Evolutionary conservation across 75 land plant genomes (phyloP).

Genomic region (Selaginella tamariscina): DNA sequence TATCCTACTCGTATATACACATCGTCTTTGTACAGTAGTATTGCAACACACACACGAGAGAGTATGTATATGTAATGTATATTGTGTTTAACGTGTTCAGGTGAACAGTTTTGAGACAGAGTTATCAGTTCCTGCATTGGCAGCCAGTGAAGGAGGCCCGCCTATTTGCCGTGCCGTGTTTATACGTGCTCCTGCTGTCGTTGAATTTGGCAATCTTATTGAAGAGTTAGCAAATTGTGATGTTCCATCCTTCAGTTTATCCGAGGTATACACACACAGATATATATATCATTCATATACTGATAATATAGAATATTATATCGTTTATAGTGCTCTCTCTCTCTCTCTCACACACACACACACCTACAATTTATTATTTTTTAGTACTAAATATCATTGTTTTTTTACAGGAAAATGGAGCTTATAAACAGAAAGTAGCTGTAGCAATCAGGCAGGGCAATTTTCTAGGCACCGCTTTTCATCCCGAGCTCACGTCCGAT

Average conservation of each 20-base stretch:
- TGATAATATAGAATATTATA: no score
- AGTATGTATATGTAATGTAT: no score
- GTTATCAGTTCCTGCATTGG: conserved; percentile 56
- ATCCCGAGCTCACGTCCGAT: conserved; percentile 90
- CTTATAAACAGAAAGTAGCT: conserved; percentile 26
- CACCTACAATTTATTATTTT: no score
- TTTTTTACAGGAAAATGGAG: neutral
- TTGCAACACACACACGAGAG: neutral
- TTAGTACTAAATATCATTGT: no score
- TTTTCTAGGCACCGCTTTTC: conserved; percentile 84
- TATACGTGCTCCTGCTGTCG: conserved; percentile 90
- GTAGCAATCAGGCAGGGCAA: conserved; percentile 88
- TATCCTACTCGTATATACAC: neutral
- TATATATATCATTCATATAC: no score
- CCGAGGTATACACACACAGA: neutral
- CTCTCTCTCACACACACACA: no score
- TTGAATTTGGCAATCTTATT: conserved; percentile 71
- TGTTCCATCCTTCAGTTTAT: conserved; percentile 18
- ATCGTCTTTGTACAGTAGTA: neutral
- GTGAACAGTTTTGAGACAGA: conserved; percentile 88
- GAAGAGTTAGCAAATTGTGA: conserved; percentile 66
- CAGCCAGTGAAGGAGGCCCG: conserved; percentile 72
- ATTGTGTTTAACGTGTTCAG: conserved; percentile 26
- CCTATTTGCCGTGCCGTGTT: conserved; percentile 73
- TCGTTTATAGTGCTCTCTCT: no score